Percentiles rank a stretch among this genome's conserved stretches.
These are phyloP conservation scores for Zizania latifolia DNA, from an alignment of 176 grass and related monocot genomes.

Conservation along the genomic window DNA sequence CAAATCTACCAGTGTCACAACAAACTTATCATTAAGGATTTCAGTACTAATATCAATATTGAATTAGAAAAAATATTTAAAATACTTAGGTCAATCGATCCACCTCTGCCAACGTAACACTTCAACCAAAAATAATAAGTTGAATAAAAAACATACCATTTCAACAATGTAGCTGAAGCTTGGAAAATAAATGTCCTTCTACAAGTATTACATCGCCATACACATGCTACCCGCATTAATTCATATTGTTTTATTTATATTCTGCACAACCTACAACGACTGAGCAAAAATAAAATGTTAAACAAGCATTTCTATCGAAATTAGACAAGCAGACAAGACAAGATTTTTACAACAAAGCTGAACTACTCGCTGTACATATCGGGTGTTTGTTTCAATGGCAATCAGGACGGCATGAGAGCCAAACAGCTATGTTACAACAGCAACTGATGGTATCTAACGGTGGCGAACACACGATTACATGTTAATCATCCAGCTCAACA, in stretches of 20 bases:
- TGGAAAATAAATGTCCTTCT: not conserved
- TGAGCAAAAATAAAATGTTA: not conserved
- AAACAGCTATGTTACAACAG: constrained; percentile 31
- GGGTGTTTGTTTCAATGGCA: not conserved
- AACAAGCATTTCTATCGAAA: not conserved
- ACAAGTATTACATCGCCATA: not conserved
- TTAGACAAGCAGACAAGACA: too few species aligned
- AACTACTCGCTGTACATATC: constrained; percentile 28
- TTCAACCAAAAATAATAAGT: too few species aligned
- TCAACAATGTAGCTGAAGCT: not conserved
- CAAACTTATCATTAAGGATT: too few species aligned
- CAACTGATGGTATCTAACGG: constrained; percentile 11
- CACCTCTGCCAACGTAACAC: too few species aligned
- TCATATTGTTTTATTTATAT: not conserved
- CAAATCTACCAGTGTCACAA: too few species aligned
- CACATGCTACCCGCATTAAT: not conserved
- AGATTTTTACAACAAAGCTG: constrained; percentile 43
- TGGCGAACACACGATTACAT: not conserved
- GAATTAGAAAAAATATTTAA: too few species aligned
- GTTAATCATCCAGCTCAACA: constrained; percentile 63
- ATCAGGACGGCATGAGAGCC: not conserved
- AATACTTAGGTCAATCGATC: too few species aligned
- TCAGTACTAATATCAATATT: too few species aligned
- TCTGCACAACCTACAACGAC: constrained; percentile 28
- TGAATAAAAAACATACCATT: too few species aligned